Evolutionary conservation across 2,329 filamentous ascomycete genomes (phyloP), one percentile per base, ranked within the genome.

Genomic region (Beauveria medogensis): DNA sequence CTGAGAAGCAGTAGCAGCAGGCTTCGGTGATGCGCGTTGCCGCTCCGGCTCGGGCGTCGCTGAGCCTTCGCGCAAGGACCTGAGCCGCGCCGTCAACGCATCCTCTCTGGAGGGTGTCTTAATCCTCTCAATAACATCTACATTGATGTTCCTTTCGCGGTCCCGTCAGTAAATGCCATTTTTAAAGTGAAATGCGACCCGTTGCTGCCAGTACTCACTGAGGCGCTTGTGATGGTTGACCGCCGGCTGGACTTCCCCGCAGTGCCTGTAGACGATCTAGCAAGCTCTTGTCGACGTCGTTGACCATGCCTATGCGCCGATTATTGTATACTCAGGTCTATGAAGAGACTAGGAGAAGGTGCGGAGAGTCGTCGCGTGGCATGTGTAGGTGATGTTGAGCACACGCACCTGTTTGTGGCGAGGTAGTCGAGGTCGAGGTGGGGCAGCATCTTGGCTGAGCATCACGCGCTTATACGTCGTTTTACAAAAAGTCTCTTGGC

Each of bases 181-280:
- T 37, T 20, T 26, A 24, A 54, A 43, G 40, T 30, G 3, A 10
- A 12, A 4, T 10, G n/a, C 7, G 3, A 2, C 10, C 12, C 20
- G 24, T 12, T 26, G 37, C 24, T 34, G 18, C 12, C 12, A 5
- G 7, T 7, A 44, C 46, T 44, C 28, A 61, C 44, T 40, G 44
- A 52, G 20, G 47, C 61, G 62, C 70, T 72, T 78, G 81, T 78
- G 74, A 75, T 71, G 73, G 68, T 22, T 66, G 62, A 55, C 75
- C 66, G 34, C 67, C 69, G 57, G 78, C 65, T 63, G 71, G 67
- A 69, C 78, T 77, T 66, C 72, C 73, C 53, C 73, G 70, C 43
- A 85, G 72, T 10, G 82, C 82, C 56, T 82, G 82, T 34, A 85
- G 74, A 34, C 82, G 78, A 61, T 81, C 78, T 24, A 84, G 71